phyloP scores from a whole-genome alignment of 2,329 filamentous ascomycete species.

The Sporothrix globosa region DNA sequence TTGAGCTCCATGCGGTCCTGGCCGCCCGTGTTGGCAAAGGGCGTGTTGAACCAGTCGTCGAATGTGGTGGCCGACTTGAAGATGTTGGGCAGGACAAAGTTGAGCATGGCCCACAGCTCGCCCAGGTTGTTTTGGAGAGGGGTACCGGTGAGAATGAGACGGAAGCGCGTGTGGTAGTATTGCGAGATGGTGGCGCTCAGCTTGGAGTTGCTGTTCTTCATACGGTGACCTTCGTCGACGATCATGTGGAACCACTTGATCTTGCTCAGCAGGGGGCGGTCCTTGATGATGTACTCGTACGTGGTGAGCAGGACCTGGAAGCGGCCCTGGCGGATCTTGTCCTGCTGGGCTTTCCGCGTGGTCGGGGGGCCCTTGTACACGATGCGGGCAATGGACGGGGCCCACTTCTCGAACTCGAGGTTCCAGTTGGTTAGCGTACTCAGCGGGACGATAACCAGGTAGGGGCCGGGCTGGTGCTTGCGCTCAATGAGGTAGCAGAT shows the following conservation, averaged over 20 bases:
- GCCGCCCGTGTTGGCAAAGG: slow-evolving; percentile 95
- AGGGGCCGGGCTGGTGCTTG: slow-evolving; percentile 89
- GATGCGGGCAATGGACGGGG: slow-evolving; percentile 79
- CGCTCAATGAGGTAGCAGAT: slow-evolving; percentile 96
- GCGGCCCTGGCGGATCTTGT: slow-evolving; percentile 88
- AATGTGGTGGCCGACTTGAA: slow-evolving; percentile 99
- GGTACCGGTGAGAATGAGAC: slow-evolving; percentile 95
- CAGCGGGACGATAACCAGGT: slow-evolving; percentile 93
- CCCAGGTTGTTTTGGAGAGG: slow-evolving; percentile 95
- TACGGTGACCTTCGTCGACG: slow-evolving; percentile 97
- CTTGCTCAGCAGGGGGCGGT: slow-evolving; percentile 91
- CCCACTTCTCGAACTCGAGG: slow-evolving; percentile 98
- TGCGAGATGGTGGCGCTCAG: slow-evolving; percentile 91
- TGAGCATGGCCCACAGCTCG: slow-evolving; percentile 96
- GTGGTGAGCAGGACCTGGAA: slow-evolving; percentile 98
- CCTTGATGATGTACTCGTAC: slow-evolving; percentile 99
- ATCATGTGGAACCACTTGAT: slow-evolving; percentile 99
- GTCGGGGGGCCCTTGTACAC: slow-evolving; percentile 97
- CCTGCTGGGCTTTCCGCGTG: slow-evolving; percentile 84
- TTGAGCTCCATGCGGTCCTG: slow-evolving; percentile 99
- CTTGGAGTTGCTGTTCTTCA: slow-evolving; percentile 98
- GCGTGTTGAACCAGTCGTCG: slow-evolving; percentile 99
- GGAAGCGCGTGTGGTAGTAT: slow-evolving; percentile 93
- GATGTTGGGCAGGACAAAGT: slow-evolving; percentile 96
- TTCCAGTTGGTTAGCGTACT: slow-evolving; percentile 99